Conservation (phyloP, 768 basidiomycete species). For the Mycena crocata region DNA sequence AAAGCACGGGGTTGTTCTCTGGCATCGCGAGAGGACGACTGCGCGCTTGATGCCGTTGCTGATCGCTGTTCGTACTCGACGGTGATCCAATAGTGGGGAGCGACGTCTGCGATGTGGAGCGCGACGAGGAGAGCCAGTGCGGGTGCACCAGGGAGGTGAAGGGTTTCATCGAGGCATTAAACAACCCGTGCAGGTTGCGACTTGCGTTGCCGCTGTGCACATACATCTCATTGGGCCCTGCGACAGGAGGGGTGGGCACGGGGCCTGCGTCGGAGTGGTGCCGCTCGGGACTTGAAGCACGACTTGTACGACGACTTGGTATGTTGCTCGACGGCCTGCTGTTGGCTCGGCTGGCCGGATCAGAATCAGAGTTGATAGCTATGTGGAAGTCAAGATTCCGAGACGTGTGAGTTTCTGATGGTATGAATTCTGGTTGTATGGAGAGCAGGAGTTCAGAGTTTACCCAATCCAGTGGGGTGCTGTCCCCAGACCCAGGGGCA, state of each 20-base stretch:
- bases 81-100: slow-evolving; percentile 8
- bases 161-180: slow-evolving; percentile 73
- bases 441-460: slow-evolving; percentile 87
- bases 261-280: slow-evolving; percentile 20
- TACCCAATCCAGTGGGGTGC: slow-evolving; percentile 77
- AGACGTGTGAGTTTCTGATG: slow-evolving; percentile 39
- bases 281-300: slow-evolving; percentile 71
- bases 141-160: slow-evolving; percentile 60
- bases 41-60: slow-evolving; percentile 29
- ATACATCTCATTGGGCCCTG: slow-evolving; percentile 57
- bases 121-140: slow-evolving; percentile 52
- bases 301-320: slow-evolving; percentile 53
- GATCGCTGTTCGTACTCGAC: slow-evolving; percentile 9
- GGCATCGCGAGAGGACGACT: slow-evolving; percentile 30
- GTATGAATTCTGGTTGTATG: slow-evolving; percentile 50
- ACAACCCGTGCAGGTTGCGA: slow-evolving; percentile 63
- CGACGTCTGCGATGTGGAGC: slow-evolving; percentile 46
- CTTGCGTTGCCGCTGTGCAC: slow-evolving; percentile 64
- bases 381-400: slow-evolving; percentile 28
- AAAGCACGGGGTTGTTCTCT: slow-evolving; percentile 44
- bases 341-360: slow-evolving; percentile 36
- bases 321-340: slow-evolving; percentile 41
- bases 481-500: slow-evolving; percentile 55
- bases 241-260: slow-evolving; percentile 26
- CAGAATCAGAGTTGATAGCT: slow-evolving; percentile 33